Percentiles rank a stretch among this genome's conserved stretches.
These are phyloP conservation scores for Spirogloea muscicola DNA, from an alignment of 139 green algal genomes.

Conservation along the genomic window DNA sequence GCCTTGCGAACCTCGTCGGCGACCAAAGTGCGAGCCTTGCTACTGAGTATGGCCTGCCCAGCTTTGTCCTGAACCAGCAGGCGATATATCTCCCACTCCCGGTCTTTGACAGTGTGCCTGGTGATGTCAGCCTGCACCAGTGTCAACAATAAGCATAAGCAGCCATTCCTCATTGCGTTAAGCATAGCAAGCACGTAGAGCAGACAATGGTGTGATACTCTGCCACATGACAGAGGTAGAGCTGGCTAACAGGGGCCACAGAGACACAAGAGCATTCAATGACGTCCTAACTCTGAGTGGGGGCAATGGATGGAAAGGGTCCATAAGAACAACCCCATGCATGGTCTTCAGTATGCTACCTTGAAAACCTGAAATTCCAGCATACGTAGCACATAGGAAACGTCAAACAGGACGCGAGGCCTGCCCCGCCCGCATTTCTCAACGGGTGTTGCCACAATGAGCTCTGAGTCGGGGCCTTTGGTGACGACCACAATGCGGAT, in stretches of 20 bases:
- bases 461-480: conserved; percentile 49
- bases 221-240: too few species aligned
- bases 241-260: too few species aligned
- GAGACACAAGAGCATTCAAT: too few species aligned
- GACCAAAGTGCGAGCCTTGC: neutral
- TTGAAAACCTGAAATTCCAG: conserved; percentile 50
- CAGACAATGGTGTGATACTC: too few species aligned
- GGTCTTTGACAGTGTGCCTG: conserved; percentile 7
- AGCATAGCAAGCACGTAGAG: too few species aligned
- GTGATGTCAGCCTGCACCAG: conserved; percentile 36
- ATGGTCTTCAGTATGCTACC: too few species aligned
- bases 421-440: conserved; percentile 62
- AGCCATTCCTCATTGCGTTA: too few species aligned
- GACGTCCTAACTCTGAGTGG: too few species aligned
- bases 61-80: conserved; percentile 27
- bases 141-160: too few species aligned
- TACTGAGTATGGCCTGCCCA: conserved; percentile 11
- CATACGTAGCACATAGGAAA: conserved; percentile 59
- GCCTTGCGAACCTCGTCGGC: conserved; percentile 21
- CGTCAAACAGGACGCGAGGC: conserved; percentile 69
- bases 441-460: conserved; percentile 57
- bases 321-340: too few species aligned
- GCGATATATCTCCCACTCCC: conserved; percentile 39
- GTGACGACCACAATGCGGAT: conserved; percentile 54
- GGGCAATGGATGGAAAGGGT: too few species aligned